A percentile compares a stretch with the other conserved stretches of the same genome.
Conservation (phyloP, 768 basidiomycete species). For the Tylopilus sp. region DNA sequence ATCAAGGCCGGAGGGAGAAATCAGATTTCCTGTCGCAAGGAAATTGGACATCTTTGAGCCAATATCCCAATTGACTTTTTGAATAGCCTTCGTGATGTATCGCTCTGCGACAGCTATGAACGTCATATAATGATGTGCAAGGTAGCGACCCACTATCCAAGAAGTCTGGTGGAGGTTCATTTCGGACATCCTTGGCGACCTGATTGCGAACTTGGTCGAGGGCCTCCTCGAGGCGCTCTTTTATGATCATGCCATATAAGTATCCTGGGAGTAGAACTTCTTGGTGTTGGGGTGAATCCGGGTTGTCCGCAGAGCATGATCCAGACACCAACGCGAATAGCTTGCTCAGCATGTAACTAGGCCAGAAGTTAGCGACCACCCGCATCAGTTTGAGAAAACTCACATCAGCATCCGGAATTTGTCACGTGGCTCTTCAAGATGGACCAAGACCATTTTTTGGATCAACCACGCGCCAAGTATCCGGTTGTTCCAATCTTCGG, state of each 20-base stretch:
- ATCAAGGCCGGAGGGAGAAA: conserved; percentile 93
- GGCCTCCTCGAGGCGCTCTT: conserved; percentile 92
- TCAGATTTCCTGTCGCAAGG: conserved; percentile 93
- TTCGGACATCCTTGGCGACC: conserved; percentile 71
- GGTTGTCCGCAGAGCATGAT: conserved; percentile 90
- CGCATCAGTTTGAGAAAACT: conserved; percentile 5
- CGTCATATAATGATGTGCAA: neutral
- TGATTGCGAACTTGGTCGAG: conserved; percentile 68
- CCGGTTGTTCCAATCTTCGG: conserved; percentile 89
- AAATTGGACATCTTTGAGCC: conserved; percentile 90
- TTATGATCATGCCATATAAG: conserved; percentile 96
- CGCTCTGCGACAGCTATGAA: conserved; percentile 46
- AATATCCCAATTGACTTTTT: conserved; percentile 86
- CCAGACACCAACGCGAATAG: conserved; percentile 88
- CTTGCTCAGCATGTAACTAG: conserved; percentile 96
- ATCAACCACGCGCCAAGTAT: conserved; percentile 81
- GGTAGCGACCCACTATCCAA: conserved; percentile 62
- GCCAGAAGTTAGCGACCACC: conserved; percentile 7
- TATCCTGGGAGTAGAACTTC: conserved; percentile 93
- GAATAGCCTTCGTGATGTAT: conserved; percentile 74
- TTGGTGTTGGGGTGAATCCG: conserved; percentile 98
- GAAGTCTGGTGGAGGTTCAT: conserved; percentile 79
- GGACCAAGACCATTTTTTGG: conserved; percentile 84
- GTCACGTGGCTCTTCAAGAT: conserved; percentile 81
- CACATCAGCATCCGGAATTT: conserved; percentile 95